These are phyloP conservation scores for Xenosphaeropsis pyriputrescens DNA, from an alignment of 2,329 filamentous ascomycete species.

Conservation along the genomic window DNA sequence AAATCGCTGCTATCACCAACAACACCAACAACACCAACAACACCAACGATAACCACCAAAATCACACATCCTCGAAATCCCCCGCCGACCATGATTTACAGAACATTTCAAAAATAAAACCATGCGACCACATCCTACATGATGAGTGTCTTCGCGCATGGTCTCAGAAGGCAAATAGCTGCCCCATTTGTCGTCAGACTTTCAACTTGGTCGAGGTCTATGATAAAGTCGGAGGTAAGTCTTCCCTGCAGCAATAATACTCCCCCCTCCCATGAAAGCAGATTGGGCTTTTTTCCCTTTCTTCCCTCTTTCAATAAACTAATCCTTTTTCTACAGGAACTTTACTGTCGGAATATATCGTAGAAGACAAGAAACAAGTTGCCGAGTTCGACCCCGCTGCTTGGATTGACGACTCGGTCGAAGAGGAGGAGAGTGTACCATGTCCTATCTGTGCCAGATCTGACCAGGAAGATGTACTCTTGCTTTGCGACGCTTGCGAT, in stretches of 20 bases:
- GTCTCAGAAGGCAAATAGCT: conserved; percentile 95
- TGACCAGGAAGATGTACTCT: conserved; percentile 70
- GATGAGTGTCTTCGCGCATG: conserved; percentile 86
- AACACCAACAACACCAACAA: conserved; percentile 5
- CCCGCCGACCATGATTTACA: too few relatives aligned
- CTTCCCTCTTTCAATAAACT: conserved; percentile 7
- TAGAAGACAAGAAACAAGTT: conserved; percentile 77
- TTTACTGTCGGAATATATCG: conserved; percentile 41
- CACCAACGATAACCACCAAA: too few relatives aligned
- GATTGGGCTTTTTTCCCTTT: too few relatives aligned
- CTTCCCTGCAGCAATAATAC: conserved; percentile 7
- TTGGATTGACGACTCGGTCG: conserved; percentile 56
- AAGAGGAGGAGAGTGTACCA: conserved; percentile 50
- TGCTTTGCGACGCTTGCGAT: conserved; percentile 87
- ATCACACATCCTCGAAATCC: too few relatives aligned
- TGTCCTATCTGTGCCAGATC: conserved; percentile 75
- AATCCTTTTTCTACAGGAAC: conserved; percentile 27
- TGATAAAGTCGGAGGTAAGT: conserved; percentile 64
- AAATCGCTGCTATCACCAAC: conserved; percentile 7
- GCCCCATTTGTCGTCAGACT: conserved; percentile 83
- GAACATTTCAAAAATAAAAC: conserved; percentile 42
- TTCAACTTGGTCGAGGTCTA: conserved; percentile 87
- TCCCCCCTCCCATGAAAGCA: conserved; percentile 4
- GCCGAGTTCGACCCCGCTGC: conserved; percentile 73
- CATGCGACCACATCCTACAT: conserved; percentile 86